A percentile compares a stretch with the other conserved stretches of the same genome.
These are phyloP conservation scores for Phlyctochytrium planicorne DNA, from an alignment of 192 early-diverging fungal species.

Conservation along the genomic window DNA sequence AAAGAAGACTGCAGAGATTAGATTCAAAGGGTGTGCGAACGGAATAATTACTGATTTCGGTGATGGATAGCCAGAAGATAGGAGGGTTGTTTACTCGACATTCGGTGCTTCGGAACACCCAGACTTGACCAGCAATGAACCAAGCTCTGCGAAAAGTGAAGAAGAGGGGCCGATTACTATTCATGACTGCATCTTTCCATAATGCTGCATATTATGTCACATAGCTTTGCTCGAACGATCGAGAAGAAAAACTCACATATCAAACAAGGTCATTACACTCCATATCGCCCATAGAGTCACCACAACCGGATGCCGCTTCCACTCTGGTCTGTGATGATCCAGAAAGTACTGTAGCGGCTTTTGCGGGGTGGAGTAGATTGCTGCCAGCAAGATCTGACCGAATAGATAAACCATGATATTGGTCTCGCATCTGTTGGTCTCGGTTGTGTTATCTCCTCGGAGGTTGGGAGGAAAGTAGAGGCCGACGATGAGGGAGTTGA, in stretches of 20 bases:
- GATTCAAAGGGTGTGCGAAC: neutral
- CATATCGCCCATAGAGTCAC: slow-evolving; percentile 20
- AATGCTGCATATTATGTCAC: too few relatives aligned
- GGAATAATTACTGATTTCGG: slow-evolving; percentile 16
- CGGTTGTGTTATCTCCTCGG: neutral
- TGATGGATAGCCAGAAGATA: slow-evolving; percentile 25
- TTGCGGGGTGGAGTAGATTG: slow-evolving; percentile 30
- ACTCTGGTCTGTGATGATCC: slow-evolving; percentile 25
- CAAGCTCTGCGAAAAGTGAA: slow-evolving; percentile 13
- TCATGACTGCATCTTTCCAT: neutral
- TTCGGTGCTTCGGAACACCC: slow-evolving; percentile 11
- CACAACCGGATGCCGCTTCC: slow-evolving; percentile 2
- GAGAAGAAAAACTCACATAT: slow-evolving; percentile 16
- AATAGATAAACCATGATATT: slow-evolving; percentile 17
- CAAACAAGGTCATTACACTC: slow-evolving; percentile 26
- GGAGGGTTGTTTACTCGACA: slow-evolving; percentile 23
- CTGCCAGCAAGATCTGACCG: slow-evolving; percentile 21
- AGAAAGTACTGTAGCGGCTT: slow-evolving; percentile 27
- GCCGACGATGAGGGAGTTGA: slow-evolving; percentile 1
- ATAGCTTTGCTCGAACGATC: slow-evolving; percentile 1
- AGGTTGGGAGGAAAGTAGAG: neutral
- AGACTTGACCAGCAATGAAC: slow-evolving; percentile 30
- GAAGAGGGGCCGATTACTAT: neutral
- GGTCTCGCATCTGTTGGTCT: slow-evolving; percentile 7
- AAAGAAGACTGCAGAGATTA: slow-evolving; percentile 18